phyloP scores from a whole-genome alignment of 257 asterid genomes.

The Rhazya stricta region DNA sequence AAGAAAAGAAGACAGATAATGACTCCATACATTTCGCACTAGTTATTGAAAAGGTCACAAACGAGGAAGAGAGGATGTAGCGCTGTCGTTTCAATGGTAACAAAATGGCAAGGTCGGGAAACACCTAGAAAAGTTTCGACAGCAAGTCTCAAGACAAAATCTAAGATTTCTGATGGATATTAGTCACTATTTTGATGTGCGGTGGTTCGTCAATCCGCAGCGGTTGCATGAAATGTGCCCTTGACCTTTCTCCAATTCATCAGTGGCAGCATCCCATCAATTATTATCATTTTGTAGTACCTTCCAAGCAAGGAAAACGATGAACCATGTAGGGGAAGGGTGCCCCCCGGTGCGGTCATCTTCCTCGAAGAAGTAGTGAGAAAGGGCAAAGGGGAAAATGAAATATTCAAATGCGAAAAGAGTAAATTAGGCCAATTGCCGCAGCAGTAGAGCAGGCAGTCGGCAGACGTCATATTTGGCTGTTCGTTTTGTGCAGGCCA shows the following conservation, averaged over 20 bases:
- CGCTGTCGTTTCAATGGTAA: constrained; percentile 5
- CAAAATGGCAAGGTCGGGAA: background rate
- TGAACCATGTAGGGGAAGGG: background rate
- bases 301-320: constrained; percentile 20
- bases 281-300: background rate
- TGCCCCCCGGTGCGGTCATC: too few relatives aligned
- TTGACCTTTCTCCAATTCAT: constrained; percentile 2
- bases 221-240: background rate
- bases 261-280: background rate
- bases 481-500: background rate
- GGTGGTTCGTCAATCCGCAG: constrained; percentile 14
- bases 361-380: background rate
- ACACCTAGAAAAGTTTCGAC: background rate
- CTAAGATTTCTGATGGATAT: background rate
- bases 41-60: background rate
- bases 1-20: background rate
- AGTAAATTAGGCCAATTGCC: background rate
- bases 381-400: too few relatives aligned
- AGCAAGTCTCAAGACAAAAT: background rate
- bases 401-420: background rate
- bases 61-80: background rate
- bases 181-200: background rate
- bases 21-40: background rate
- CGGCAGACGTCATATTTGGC: background rate
- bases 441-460: background rate